Base-by-base conservation (phyloP, 23 red algal species). In the Gracilaria gracilis region DNA sequence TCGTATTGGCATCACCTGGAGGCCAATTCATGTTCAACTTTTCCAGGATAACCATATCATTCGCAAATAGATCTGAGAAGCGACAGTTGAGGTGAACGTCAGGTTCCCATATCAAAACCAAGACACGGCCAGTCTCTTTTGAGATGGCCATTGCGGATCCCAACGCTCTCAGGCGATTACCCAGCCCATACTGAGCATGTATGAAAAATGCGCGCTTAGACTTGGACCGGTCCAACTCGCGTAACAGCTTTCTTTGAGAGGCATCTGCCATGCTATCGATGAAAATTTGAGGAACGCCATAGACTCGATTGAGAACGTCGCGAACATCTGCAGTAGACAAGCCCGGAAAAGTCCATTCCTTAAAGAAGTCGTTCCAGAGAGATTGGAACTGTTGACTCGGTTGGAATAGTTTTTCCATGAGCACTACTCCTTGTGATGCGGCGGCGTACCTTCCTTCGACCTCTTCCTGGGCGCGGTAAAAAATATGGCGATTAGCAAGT, bases 21-120 rank as follows among this genome's bases (percentile, higher is more conserved):
- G 90, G 90, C 90, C 90, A 93, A n/a, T 84, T 93, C 90, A 93
- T 67, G 46, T 81, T 85, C 67, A 93, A 44, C 81, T 85, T 84
- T 11, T 93, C 90, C 2, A 93, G 58, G n/a, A 78, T 59, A 34
- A 93, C 51, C 33, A 93, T 64, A 46, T 95, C 83, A 75, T 95
- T 88, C 4, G 77, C 77, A 75, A 95, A 95, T 25, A 95, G 71
- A 62, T 95, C 92, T 16, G 75, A 80, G n/a, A 95, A 95, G 6
- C 76, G 57, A 75, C 83, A 86, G 73, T 95, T 82, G 34, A 95
- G 74, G 58, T 95, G 92, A 67, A 88, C 83, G 32, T 95, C 84
- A 21, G 77, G 71, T 36, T 87, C 84, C 92, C 92, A 95, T 32
- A 95, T 73, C 57, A 95, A 83, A 65, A 95, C 92, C 19, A 95